Conservation (phyloP, 2,329 filamentous ascomycete genomes). For the Monosporascus sp. region DNA sequence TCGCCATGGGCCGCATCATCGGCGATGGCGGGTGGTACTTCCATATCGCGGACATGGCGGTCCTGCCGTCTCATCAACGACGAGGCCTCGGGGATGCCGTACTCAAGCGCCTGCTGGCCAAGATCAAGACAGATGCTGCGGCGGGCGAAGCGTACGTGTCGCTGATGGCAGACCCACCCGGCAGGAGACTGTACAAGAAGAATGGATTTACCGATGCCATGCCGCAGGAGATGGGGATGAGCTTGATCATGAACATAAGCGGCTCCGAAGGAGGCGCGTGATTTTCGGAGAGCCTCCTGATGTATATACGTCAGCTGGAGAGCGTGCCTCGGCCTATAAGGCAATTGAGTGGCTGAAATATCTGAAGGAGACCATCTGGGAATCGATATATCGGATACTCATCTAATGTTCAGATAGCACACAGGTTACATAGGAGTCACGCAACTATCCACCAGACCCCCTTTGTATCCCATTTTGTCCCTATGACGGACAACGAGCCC, state of each 20-base stretch:
- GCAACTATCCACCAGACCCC: too few relatives aligned
- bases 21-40: constrained; percentile 49
- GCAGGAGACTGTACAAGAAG: constrained; percentile 36
- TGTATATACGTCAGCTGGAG: too few relatives aligned
- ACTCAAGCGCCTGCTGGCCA: constrained; percentile 34
- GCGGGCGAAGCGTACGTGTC: constrained; percentile 34
- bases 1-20: constrained; percentile 46
- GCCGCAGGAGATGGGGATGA: constrained; percentile 33
- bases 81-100: constrained; percentile 41
- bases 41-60: constrained; percentile 43
- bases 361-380: too few relatives aligned
- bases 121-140: constrained; percentile 34
- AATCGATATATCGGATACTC: too few relatives aligned
- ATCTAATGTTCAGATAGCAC: too few relatives aligned
- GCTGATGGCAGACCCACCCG: constrained; percentile 39
- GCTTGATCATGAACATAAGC: not conserved
- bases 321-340: too few relatives aligned
- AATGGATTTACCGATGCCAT: constrained; percentile 40
- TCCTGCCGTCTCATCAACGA: constrained; percentile 42
- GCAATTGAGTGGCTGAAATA: too few relatives aligned
- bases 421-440: too few relatives aligned
- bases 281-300: too few relatives aligned
- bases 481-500: too few relatives aligned
- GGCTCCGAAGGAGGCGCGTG: not conserved
- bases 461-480: too few relatives aligned